phyloP scores from a whole-genome alignment of 2,329 filamentous ascomycete species.

The Penicillium sp. region DNA sequence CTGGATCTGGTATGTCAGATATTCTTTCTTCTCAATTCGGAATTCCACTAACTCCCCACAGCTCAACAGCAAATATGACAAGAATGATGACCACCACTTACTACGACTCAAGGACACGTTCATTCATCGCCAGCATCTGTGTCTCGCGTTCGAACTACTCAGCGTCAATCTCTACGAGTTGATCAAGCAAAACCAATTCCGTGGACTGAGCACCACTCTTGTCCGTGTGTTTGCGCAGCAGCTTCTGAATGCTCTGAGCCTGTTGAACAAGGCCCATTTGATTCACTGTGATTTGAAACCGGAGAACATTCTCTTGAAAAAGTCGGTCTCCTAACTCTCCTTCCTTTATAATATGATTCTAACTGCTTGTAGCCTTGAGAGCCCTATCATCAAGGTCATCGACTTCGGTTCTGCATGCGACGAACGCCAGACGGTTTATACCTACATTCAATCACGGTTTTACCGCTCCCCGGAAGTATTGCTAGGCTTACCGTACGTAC shows the following conservation, averaged over 20 bases:
- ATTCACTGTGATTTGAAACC: constrained; percentile 99
- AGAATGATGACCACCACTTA: constrained; percentile 97
- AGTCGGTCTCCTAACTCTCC: constrained; percentile 50
- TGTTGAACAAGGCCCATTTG: constrained; percentile 91
- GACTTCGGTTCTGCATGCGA: constrained; percentile 98
- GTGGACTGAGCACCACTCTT: constrained; percentile 90
- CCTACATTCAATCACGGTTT: constrained; percentile 97
- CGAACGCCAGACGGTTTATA: constrained; percentile 97
- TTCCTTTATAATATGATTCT: background rate
- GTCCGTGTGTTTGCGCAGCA: constrained; percentile 98
- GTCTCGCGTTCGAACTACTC: constrained; percentile 89
- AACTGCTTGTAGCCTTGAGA: constrained; percentile 65
- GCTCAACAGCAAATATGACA: constrained; percentile 98
- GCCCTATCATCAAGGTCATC: constrained; percentile 99
- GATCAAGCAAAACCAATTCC: constrained; percentile 99
- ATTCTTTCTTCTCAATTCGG: constrained; percentile 4
- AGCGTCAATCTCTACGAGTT: constrained; percentile 98
- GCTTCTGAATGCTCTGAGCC: constrained; percentile 81
- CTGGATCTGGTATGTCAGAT: constrained; percentile 70
- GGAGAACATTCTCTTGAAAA: constrained; percentile 96
- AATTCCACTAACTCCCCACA: constrained; percentile 39
- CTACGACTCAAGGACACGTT: constrained; percentile 95
- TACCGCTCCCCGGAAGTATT: constrained; percentile 96
- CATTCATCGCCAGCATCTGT: constrained; percentile 95
- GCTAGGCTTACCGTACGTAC: constrained; percentile 72